Percentiles rank a stretch among this genome's conserved stretches.
phyloP scores from a whole-genome alignment of 495 filamentous ascomycete species.

The Physcia stellaris region DNA sequence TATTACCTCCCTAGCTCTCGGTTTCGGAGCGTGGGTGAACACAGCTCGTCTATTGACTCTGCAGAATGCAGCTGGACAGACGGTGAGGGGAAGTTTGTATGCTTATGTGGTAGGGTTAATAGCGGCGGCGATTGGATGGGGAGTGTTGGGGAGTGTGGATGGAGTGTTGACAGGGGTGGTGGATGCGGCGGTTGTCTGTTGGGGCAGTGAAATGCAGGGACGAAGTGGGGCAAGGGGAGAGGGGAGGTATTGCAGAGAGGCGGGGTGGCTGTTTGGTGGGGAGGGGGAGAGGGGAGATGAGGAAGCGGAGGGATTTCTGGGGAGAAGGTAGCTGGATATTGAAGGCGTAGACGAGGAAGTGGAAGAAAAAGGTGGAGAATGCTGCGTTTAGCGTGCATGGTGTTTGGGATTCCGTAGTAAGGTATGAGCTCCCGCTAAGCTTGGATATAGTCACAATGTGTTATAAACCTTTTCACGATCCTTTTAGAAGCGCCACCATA shows the following conservation, averaged over 20 bases:
- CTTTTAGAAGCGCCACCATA: too few species aligned
- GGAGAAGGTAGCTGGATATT: too few species aligned
- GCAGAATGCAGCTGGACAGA: constrained; percentile 28
- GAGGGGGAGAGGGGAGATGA: constrained; percentile 4
- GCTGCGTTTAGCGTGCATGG: too few species aligned
- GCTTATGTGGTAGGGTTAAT: constrained; percentile 89
- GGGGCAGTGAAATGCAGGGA: constrained; percentile 54
- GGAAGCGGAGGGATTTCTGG: constrained; percentile 7
- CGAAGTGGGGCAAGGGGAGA: constrained; percentile 45
- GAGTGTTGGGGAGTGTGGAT: constrained; percentile 87
- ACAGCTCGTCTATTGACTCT: constrained; percentile 60
- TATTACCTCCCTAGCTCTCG: constrained; percentile 77
- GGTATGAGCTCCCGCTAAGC: too few species aligned
- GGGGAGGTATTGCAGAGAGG: constrained; percentile 74
- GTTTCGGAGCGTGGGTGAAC: constrained; percentile 95
- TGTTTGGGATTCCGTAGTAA: too few species aligned
- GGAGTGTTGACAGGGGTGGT: constrained; percentile 83
- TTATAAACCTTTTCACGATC: too few species aligned
- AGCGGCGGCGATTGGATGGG: constrained; percentile 89
- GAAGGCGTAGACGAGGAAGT: too few species aligned
- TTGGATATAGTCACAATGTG: too few species aligned
- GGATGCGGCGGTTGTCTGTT: constrained; percentile 85
- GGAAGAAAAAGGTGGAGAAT: too few species aligned
- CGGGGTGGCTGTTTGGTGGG: constrained; percentile 54
- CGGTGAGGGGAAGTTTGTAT: constrained; percentile 71